Evolutionary conservation across 2,329 filamentous ascomycete genomes (phyloP).

Genomic region (Bipolaris cookei): DNA sequence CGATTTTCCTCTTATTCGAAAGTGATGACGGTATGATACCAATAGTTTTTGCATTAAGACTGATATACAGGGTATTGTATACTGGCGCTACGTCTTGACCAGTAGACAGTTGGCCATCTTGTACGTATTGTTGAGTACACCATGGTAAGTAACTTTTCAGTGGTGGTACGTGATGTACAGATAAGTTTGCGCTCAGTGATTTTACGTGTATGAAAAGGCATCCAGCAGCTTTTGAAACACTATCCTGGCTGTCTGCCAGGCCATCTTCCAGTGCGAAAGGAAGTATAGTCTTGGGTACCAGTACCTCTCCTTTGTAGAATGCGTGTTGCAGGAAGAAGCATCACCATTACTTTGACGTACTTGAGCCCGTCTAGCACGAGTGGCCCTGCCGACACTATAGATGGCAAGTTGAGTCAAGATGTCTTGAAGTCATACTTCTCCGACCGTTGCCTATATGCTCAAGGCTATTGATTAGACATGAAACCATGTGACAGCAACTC

Average conservation of each 20-base stretch:
- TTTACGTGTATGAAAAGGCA: neutral
- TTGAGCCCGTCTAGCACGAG: too few relatives aligned
- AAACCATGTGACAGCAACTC: neutral
- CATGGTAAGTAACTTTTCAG: neutral
- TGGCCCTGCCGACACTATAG: neutral
- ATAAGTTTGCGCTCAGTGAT: neutral
- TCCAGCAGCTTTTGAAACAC: neutral
- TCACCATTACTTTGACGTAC: too few relatives aligned
- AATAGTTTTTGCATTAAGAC: neutral
- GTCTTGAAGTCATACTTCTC: neutral
- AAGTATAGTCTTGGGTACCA: neutral
- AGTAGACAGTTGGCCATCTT: neutral
- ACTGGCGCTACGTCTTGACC: too few relatives aligned
- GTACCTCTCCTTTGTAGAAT: too few relatives aligned
- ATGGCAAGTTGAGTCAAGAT: neutral
- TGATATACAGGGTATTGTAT: neutral
- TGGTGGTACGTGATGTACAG: neutral
- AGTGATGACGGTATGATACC: constrained; percentile 10
- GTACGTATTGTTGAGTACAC: too few relatives aligned
- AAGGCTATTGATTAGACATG: neutral
- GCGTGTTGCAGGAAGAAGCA: too few relatives aligned
- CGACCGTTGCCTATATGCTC: neutral
- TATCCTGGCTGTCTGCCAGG: neutral
- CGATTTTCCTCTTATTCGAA: neutral
- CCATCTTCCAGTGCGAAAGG: neutral